These are phyloP conservation scores for Plasmopara halstedii DNA, from an alignment of 352 stramenopile species.

Conservation along the genomic window DNA sequence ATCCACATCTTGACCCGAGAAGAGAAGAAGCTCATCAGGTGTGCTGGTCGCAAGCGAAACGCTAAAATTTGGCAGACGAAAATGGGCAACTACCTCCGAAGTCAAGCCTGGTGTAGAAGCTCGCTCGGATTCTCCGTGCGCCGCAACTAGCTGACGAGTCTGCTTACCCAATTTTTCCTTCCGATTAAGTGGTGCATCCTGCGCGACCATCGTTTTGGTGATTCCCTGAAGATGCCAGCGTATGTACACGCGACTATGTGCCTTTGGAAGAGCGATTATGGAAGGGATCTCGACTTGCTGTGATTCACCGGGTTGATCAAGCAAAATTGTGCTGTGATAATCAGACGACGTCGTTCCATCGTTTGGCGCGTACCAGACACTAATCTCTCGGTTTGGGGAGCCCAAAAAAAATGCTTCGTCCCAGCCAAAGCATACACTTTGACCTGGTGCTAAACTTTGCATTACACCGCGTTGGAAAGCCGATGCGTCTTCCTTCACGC, in stretches of 20 bases:
- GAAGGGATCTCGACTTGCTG: slow-evolving; percentile 57
- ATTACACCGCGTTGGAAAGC: slow-evolving; percentile 50
- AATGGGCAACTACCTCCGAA: slow-evolving; percentile 45
- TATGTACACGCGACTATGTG: slow-evolving; percentile 41
- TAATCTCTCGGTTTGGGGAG: slow-evolving; percentile 51
- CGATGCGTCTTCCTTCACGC: slow-evolving; percentile 43
- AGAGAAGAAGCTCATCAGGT: slow-evolving; percentile 66
- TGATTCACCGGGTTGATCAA: slow-evolving; percentile 64
- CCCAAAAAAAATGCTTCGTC: slow-evolving; percentile 77
- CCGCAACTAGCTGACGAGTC: slow-evolving; percentile 41
- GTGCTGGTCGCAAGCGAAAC: slow-evolving; percentile 69
- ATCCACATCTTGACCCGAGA: slow-evolving; percentile 61
- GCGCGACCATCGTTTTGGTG: slow-evolving; percentile 76
- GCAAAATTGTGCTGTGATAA: slow-evolving; percentile 45
- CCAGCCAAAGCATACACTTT: slow-evolving; percentile 78
- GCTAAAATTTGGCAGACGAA: slow-evolving; percentile 55
- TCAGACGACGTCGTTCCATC: slow-evolving; percentile 26
- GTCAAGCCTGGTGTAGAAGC: slow-evolving; percentile 23
- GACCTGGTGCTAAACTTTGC: slow-evolving; percentile 55
- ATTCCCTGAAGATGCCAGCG: slow-evolving; percentile 78
- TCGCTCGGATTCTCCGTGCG: slow-evolving; percentile 8
- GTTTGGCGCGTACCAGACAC: slow-evolving; percentile 45
- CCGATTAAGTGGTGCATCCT: slow-evolving; percentile 50
- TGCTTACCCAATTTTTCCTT: slow-evolving; percentile 32
- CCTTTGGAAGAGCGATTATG: slow-evolving; percentile 16